Conservation (phyloP, 139 green algal genomes). For the Chlamydomonas incerta region DNA sequence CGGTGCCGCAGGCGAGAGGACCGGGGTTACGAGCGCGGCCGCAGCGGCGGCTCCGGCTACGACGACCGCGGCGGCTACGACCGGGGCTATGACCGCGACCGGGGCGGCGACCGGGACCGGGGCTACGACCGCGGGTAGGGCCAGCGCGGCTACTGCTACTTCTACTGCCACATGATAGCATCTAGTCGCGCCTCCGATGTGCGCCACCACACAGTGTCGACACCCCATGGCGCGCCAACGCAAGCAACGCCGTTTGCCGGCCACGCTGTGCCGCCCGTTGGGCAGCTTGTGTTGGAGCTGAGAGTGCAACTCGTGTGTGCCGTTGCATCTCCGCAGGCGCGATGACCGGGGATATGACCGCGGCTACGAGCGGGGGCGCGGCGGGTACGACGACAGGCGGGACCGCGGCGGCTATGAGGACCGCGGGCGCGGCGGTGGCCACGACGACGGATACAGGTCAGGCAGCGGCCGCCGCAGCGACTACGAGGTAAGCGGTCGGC, state of each 20-base stretch:
- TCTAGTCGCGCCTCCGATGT: no score
- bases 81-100: not conserved
- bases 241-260: no score
- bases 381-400: slow-evolving; percentile 17
- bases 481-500: slow-evolving; percentile 6
- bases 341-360: not conserved
- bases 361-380: not conserved
- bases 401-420: not conserved
- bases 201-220: no score
- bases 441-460: slow-evolving; percentile 31
- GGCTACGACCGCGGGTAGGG: no score
- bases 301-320: no score
- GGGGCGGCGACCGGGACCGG: not conserved
- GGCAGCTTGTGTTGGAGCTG: not conserved
- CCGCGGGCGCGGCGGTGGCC: not conserved
- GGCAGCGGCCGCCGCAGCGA: slow-evolving; percentile 17
- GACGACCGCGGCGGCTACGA: not conserved
- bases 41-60: not conserved
- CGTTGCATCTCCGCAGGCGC: slow-evolving; percentile 1
- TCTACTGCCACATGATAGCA: no score
- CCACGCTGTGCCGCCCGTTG: not conserved
- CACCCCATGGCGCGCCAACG: no score
- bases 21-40: not conserved
- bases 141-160: no score
- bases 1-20: slow-evolving; percentile 8